Conservation (phyloP, 345 rosid species). For the Eucalyptus dawsonii region DNA sequence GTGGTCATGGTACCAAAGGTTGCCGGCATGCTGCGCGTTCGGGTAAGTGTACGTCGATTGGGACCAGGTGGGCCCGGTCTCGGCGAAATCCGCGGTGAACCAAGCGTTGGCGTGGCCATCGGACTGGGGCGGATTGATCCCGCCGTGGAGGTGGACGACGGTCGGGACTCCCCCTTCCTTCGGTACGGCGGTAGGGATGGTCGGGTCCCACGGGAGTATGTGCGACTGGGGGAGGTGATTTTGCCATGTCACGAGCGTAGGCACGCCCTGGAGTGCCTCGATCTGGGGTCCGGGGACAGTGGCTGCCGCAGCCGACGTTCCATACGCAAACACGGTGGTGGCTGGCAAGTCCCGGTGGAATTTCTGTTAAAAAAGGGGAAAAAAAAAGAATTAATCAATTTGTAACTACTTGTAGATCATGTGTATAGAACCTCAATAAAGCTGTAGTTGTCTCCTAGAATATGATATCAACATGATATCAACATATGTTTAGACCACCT, state of each 20-base stretch:
- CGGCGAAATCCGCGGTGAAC: conserved; percentile 59
- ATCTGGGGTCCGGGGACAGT: conserved; percentile 80
- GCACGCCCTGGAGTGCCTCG: conserved; percentile 51
- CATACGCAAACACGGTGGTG: conserved; percentile 62
- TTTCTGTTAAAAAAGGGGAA: conserved; percentile 20
- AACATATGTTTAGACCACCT: background rate
- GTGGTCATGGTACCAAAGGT: conserved; percentile 88
- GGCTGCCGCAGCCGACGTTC: conserved; percentile 31
- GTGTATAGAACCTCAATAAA: background rate
- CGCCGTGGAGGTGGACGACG: conserved; percentile 88
- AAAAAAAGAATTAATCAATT: background rate
- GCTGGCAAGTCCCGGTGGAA: conserved; percentile 77
- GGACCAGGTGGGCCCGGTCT: conserved; percentile 54
- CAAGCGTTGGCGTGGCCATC: conserved; percentile 61
- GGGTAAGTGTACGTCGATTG: conserved; percentile 29
- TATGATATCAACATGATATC: background rate
- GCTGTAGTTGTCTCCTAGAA: background rate
- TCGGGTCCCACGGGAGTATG: conserved; percentile 82
- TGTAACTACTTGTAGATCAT: background rate
- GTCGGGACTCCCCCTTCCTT: conserved; percentile 52
- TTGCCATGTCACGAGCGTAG: conserved; percentile 49
- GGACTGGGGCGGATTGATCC: conserved; percentile 46
- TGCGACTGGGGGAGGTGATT: conserved; percentile 69
- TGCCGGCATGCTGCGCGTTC: conserved; percentile 74
- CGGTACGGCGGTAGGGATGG: conserved; percentile 53